phyloP scores from a whole-genome alignment of 2,329 filamentous ascomycete genomes.

The Colletotrichum sojae region DNA sequence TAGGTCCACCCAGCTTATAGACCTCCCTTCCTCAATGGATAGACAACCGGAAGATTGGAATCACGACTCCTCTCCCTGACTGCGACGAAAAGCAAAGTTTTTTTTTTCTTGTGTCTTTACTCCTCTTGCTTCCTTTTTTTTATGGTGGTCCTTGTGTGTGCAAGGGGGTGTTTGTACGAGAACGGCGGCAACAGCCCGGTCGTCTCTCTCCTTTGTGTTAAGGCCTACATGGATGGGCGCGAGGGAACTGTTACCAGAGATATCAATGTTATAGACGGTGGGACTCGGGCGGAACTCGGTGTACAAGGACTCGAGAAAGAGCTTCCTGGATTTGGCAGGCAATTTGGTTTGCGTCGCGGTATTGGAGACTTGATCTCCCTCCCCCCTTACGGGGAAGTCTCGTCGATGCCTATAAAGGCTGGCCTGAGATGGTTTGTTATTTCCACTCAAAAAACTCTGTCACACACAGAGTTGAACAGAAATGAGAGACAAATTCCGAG shows the following conservation, averaged over 20 bases:
- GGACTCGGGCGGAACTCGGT: constrained; percentile 13
- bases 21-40: constrained; percentile 30
- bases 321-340: constrained; percentile 6
- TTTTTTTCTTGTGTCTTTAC: constrained; percentile 10
- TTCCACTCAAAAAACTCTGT: no score
- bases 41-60: constrained; percentile 32
- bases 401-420: constrained; percentile 27
- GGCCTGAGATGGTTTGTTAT: constrained; percentile 28
- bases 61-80: constrained; percentile 31
- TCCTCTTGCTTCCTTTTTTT: neutral
- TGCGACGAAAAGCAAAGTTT: constrained; percentile 32
- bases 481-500: no score
- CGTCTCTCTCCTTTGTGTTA: constrained; percentile 19
- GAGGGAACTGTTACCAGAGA: constrained; percentile 10
- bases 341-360: neutral
- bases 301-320: constrained; percentile 24
- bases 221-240: constrained; percentile 18
- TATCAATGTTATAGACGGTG: constrained; percentile 37
- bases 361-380: no score
- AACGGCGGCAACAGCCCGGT: constrained; percentile 11
- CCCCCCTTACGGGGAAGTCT: neutral
- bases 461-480: no score
- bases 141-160: constrained; percentile 10
- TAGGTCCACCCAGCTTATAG: constrained; percentile 20
- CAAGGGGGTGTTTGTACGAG: constrained; percentile 16